Conservation (phyloP, 2,329 filamentous ascomycete genomes). For the Claviceps purpurea region DNA sequence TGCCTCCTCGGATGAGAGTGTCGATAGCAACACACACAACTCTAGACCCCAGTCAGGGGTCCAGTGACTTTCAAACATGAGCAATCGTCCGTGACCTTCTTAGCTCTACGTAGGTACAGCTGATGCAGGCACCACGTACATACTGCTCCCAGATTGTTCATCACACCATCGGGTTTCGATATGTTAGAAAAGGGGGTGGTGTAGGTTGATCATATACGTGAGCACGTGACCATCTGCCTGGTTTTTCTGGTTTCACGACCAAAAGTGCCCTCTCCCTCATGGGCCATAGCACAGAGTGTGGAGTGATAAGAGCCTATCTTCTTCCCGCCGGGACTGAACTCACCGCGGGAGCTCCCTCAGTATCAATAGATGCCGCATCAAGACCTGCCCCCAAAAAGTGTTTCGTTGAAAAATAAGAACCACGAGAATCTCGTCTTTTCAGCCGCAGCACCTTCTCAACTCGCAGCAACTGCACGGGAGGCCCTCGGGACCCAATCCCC, state of each 20-base stretch:
- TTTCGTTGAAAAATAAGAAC: background rate
- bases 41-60: background rate
- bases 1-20: slow-evolving; percentile 1
- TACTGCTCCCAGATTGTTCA: background rate
- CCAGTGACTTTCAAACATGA: background rate
- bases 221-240: background rate
- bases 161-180: background rate
- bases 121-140: background rate
- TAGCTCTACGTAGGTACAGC: background rate
- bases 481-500: slow-evolving; percentile 30
- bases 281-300: background rate
- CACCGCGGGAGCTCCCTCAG: too few relatives aligned
- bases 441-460: background rate
- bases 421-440: background rate
- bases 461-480: background rate
- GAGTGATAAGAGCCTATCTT: background rate
- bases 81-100: background rate
- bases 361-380: background rate
- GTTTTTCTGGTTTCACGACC: background rate
- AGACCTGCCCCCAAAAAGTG: background rate
- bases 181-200: background rate
- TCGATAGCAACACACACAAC: slow-evolving; percentile 3
- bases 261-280: background rate
- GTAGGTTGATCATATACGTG: background rate
- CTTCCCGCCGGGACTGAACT: too few relatives aligned